Evolutionary conservation across 371 early-diverging fungal species (phyloP).

Genomic region (Lichtheimia ornata): DNA sequence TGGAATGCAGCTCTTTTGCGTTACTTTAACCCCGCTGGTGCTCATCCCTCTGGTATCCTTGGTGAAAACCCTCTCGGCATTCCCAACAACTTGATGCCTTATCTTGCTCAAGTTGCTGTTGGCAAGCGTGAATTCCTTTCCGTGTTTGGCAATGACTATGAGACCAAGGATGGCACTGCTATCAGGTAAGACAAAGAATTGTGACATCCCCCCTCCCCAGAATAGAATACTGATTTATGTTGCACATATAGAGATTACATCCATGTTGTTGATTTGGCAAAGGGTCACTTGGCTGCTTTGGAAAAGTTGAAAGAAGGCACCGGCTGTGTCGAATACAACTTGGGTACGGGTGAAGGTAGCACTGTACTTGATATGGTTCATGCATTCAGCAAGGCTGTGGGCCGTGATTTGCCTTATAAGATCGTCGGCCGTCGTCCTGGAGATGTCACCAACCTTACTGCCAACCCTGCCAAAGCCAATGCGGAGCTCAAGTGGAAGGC

Average conservation of each 20-base stretch:
- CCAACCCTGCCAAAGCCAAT: conserved; percentile 74
- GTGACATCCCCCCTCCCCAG: no score
- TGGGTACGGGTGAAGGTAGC: conserved; percentile 86
- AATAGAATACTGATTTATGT: neutral
- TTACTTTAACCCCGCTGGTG: conserved; percentile 92
- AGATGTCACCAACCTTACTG: conserved; percentile 84
- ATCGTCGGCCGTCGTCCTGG: conserved; percentile 75
- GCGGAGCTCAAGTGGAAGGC: conserved; percentile 78
- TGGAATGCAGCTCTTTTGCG: conserved; percentile 79
- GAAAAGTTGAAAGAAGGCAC: conserved; percentile 57
- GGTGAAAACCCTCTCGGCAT: conserved; percentile 85
- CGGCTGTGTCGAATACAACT: conserved; percentile 77
- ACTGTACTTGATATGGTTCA: conserved; percentile 88
- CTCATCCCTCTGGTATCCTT: conserved; percentile 83
- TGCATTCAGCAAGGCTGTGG: conserved; percentile 73
- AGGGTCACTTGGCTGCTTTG: conserved; percentile 85
- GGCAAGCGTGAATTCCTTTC: conserved; percentile 72
- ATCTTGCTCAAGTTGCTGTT: conserved; percentile 78
- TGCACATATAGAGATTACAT: conserved; percentile 71
- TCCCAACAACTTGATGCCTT: conserved; percentile 91
- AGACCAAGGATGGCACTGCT: conserved; percentile 87
- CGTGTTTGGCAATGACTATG: conserved; percentile 85
- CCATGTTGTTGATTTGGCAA: conserved; percentile 87
- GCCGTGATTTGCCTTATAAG: conserved; percentile 65
- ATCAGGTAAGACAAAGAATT: conserved; percentile 57